Conservation (phyloP, 169 alveolate genomes). For the Cryptosporidium andersoni region DNA sequence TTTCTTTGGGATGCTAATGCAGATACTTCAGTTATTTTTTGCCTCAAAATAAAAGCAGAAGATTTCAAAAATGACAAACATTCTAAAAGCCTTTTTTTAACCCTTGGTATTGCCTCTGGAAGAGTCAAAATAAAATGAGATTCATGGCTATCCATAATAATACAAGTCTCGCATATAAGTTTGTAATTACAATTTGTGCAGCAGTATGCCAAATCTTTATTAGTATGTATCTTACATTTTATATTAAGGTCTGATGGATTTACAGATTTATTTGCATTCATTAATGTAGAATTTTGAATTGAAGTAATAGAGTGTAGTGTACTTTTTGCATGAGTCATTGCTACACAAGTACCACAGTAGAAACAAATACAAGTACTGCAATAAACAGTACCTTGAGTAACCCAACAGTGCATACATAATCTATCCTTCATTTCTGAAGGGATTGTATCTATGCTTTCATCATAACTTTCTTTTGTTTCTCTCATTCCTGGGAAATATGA, state of each 20-base stretch:
- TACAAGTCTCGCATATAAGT: slow-evolving; percentile 63
- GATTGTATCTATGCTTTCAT: not conserved
- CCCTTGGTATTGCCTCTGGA: slow-evolving; percentile 68
- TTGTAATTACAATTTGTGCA: slow-evolving; percentile 61
- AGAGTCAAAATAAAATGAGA: slow-evolving; percentile 56
- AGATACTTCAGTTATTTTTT: slow-evolving; percentile 44
- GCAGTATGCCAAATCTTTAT: slow-evolving; percentile 59
- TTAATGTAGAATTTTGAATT: slow-evolving; percentile 16
- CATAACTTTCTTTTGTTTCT: not conserved
- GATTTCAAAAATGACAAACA: slow-evolving; percentile 46
- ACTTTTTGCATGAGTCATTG: slow-evolving; percentile 59
- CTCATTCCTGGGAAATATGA: not conserved
- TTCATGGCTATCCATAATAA: slow-evolving; percentile 62
- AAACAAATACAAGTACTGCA: slow-evolving; percentile 69
- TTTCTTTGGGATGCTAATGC: slow-evolving; percentile 50
- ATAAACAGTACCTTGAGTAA: slow-evolving; percentile 38
- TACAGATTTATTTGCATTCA: slow-evolving; percentile 32
- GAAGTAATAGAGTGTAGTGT: slow-evolving; percentile 52
- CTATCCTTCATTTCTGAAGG: slow-evolving; percentile 30
- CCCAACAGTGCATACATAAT: slow-evolving; percentile 68
- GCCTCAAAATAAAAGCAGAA: slow-evolving; percentile 51
- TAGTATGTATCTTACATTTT: slow-evolving; percentile 51
- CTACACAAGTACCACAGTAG: slow-evolving; percentile 61
- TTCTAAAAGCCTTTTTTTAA: slow-evolving; percentile 37
- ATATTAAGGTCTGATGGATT: slow-evolving; percentile 16